Evolutionary conservation across 495 filamentous ascomycete species (phyloP), one percentile per base, ranked within the genome.

Genomic region (Lentithecium fluviatile): DNA sequence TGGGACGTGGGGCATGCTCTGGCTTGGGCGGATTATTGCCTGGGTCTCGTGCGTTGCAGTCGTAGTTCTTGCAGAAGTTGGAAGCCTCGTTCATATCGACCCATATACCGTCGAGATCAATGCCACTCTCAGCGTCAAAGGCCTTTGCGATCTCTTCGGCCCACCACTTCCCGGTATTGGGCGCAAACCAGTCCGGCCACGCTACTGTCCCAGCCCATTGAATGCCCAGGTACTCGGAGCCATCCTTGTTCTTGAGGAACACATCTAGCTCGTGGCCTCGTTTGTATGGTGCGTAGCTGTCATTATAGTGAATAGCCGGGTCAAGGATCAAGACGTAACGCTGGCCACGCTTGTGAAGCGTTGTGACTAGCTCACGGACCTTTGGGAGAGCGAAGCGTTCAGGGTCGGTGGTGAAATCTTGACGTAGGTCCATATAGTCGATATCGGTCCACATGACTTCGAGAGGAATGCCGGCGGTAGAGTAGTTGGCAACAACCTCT

Each of bases 371-470:
- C 56, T 86, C 80, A 11, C 82, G 84, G 76, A 92, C 80, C 62
- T 79, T 83, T 2, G 80, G 62, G 11, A 91, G 54, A 0, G 88
- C 83, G 71, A 88, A 96, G 36, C 88, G 79, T 4, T 88, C 76
- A 0, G 86, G 83, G 64, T 94, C 91, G 15, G 88, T 76, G 0
- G 87, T 86, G 47, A 68, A 68, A 40, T 68, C 78, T 13, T 81
- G 76, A 53, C 81, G 60, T 75, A 81, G 79, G 32, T 68, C 21
- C 65, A 68, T 74, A 63, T 74, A 67, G 50, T 71, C 65, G 34
- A 94, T 94, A 68, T 94, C 89, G 5, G 87, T 93, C 91, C 90
- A 95, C 84, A 91, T 89, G 0, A 88, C 90, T 72, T 96, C 90
- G 7, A 96, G 76, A 0, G 90, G 90, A 63, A 95, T 95, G 8